Evolutionary conservation across 1,284 basidiomycete species (phyloP), one percentile per base, ranked within the genome.

Genomic region (Cutaneotrichosporon sp.): DNA sequence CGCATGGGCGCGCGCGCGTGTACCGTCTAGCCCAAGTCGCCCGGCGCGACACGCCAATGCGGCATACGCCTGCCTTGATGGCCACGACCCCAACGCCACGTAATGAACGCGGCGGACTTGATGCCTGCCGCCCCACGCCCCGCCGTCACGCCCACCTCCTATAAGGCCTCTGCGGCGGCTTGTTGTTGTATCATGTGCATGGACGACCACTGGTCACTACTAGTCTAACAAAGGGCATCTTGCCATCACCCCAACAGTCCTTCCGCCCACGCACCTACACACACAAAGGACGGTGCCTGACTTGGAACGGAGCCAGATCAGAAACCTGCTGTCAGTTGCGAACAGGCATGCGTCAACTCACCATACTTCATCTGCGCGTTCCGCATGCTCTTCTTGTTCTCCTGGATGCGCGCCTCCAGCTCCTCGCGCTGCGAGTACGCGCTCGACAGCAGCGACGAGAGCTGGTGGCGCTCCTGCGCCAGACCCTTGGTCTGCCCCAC

Each of bases 361-460:
- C 79, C 79, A 63, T 79, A 80, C 66, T 79, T 79, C 20, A 63
- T 58, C 25, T 71, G 70, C 11, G 75, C 74, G 58, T 68, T 66
- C 47, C 74, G 70, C 70, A 73, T 76, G 25, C 69, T 75, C 67
- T 78, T 75, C 69, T 79, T 79, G 64, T 80, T 79, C 59, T 68
- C 60, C 14, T 74, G 69, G 42, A 80, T 77, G 13, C 74, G 59
- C 20, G 75, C 72, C 64, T 80, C 79, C 55, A 80, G 65, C 60
- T 72, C 72, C 47, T 75, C 73, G 51, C 72, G 58, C 56, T 74
- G 70, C 9, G 72, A 64, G 56, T 68, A 76, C n/a, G 76, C 79
- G 6, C 67, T 69, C 43, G 69, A 69, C 50, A 80, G 67, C 34
- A 80, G 64, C 6, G 72, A 70, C 4, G 77, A 71, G 34, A 80